Conservation (phyloP, 768 basidiomycete genomes). For the Steccherinum ochraceum region DNA sequence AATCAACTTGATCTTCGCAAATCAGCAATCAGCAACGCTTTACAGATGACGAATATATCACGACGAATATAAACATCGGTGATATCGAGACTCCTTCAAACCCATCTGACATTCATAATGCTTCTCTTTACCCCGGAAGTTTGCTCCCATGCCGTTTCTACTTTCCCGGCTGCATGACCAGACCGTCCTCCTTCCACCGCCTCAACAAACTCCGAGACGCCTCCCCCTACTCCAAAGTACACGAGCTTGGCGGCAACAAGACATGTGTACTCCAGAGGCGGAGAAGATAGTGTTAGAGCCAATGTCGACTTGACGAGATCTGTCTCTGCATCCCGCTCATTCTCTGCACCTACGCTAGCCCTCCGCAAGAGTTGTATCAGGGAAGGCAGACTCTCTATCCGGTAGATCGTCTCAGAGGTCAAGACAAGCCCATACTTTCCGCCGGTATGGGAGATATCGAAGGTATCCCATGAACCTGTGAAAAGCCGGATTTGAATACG, state of each 20-base stretch:
- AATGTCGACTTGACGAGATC: neutral
- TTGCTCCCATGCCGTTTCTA: constrained; percentile 60
- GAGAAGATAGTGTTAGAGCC: constrained; percentile 1
- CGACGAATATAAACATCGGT: too few relatives aligned
- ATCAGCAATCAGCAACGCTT: too few relatives aligned
- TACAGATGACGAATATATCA: too few relatives aligned
- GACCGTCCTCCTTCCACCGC: constrained; percentile 35
- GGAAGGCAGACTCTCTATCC: constrained; percentile 51
- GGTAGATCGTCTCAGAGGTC: constrained; percentile 93
- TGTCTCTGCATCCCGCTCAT: neutral
- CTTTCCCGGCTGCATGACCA: constrained; percentile 39
- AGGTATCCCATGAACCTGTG: constrained; percentile 73
- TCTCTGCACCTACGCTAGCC: constrained; percentile 23
- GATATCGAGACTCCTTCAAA: too few relatives aligned
- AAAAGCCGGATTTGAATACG: constrained; percentile 68
- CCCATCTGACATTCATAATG: constrained; percentile 64
- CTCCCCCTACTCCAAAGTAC: constrained; percentile 95
- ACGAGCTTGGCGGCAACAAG: constrained; percentile 88
- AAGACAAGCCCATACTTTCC: constrained; percentile 65
- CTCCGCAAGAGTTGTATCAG: constrained; percentile 48
- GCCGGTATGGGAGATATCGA: constrained; percentile 27
- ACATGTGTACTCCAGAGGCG: constrained; percentile 32
- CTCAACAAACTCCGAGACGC: constrained; percentile 65
- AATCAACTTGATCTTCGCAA: too few relatives aligned
- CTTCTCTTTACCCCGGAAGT: constrained; percentile 65